Conservation (phyloP, 306 rosid species). For the Vachellia collinsii region DNA sequence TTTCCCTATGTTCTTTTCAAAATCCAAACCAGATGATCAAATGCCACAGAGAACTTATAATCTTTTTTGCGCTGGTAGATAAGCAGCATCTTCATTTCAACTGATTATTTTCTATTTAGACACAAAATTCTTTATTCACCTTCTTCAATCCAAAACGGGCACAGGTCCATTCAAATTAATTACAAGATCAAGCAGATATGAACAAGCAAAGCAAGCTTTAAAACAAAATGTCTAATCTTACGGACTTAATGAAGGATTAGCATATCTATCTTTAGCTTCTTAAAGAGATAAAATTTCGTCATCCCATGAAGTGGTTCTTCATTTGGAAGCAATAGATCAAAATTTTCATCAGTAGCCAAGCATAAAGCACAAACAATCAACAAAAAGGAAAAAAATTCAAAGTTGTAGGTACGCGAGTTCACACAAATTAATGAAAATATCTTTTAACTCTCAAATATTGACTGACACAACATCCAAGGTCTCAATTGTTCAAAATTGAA, state of each 20-base stretch:
- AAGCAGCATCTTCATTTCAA: not conserved
- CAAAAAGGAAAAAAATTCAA: too few species aligned
- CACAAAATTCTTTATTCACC: not conserved
- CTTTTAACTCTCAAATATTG: not conserved
- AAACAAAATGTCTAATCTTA: not conserved
- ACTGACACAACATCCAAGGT: not conserved
- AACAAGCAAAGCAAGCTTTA: not conserved
- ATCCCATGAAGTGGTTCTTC: not conserved
- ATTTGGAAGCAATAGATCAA: not conserved
- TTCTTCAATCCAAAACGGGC: constrained; percentile 8
- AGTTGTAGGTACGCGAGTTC: not conserved
- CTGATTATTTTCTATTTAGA: not conserved
- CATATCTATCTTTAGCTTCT: not conserved
- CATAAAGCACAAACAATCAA: too few species aligned
- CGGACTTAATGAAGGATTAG: too few species aligned
- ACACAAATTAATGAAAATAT: not conserved
- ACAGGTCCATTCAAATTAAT: not conserved
- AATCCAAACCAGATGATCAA: not conserved
- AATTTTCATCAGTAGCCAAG: not conserved
- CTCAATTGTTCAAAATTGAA: not conserved
- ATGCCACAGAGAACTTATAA: not conserved
- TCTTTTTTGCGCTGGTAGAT: not conserved
- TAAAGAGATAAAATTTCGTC: not conserved
- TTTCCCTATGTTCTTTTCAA: too few species aligned
- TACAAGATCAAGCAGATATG: not conserved